Conservation (phyloP, 805 yeast genomes). For the Metschnikowia henanensis region DNA sequence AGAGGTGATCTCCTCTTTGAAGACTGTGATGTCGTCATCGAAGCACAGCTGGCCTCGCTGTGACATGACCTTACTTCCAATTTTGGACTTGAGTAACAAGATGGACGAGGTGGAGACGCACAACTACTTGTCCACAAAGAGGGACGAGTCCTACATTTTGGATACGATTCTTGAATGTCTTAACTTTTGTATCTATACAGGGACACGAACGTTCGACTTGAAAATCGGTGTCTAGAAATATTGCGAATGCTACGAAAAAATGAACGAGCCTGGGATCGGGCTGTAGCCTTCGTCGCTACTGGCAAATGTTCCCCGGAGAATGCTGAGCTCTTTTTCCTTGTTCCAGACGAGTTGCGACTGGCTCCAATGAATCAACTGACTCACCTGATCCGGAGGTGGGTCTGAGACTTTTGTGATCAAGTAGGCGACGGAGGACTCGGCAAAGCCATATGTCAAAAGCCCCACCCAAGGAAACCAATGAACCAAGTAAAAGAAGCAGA, state of each 20-base stretch:
- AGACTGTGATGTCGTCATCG: conserved; percentile 26
- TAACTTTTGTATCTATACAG: conserved; percentile 37
- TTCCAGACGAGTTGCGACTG: conserved; percentile 33
- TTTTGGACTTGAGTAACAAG: conserved; percentile 32
- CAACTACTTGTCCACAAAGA: conserved; percentile 24
- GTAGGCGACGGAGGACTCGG: conserved; percentile 54
- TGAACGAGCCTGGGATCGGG: conserved; percentile 25
- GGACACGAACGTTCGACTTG: conserved; percentile 31
- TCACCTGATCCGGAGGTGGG: conserved; percentile 33
- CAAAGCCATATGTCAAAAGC: conserved; percentile 49
- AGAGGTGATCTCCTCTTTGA: conserved; percentile 15
- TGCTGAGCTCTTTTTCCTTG: conserved; percentile 19
- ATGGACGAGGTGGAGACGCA: conserved; percentile 33
- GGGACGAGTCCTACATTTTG: conserved; percentile 10
- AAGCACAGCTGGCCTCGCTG: conserved; percentile 41
- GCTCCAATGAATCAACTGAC: conserved; percentile 31
- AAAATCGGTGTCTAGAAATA: conserved; percentile 12
- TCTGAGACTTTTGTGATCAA: conserved; percentile 54
- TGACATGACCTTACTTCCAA: conserved; percentile 35
- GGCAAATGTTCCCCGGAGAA: conserved; percentile 24
- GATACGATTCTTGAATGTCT: conserved; percentile 22
- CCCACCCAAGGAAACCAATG: conserved; percentile 45
- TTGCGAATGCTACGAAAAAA: conserved; percentile 4
- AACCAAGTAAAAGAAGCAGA: conserved; percentile 45
- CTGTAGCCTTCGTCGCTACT: conserved; percentile 23